These are phyloP conservation scores for Zygosaccharomyces lentus DNA, from an alignment of 805 yeast genomes.

Conservation along the genomic window DNA sequence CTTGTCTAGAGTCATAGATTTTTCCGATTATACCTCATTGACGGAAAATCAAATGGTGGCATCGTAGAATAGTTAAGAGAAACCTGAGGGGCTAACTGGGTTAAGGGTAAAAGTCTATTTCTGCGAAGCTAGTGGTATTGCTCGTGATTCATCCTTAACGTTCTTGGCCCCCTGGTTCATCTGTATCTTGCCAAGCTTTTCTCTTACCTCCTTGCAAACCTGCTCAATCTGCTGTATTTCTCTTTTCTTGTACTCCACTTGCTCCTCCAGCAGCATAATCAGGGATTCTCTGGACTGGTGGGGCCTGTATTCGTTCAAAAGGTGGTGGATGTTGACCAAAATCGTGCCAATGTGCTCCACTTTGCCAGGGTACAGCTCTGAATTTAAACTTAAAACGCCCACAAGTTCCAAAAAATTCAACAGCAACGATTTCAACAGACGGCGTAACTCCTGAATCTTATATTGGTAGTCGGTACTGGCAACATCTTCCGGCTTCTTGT, in stretches of 20 bases:
- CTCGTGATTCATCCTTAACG: too few relatives aligned
- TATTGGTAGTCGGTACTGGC: conserved; percentile 39
- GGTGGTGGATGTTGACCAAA: conserved; percentile 84
- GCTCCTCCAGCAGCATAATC: conserved; percentile 66
- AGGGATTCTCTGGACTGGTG: conserved; percentile 92
- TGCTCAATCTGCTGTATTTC: conserved; percentile 46
- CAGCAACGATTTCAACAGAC: conserved; percentile 70
- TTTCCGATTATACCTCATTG: neutral
- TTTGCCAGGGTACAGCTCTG: conserved; percentile 56
- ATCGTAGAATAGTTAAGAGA: neutral
- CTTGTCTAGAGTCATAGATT: neutral
- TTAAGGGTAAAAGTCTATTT: too few relatives aligned
- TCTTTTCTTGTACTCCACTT: conserved; percentile 56
- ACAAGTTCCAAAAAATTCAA: conserved; percentile 78
- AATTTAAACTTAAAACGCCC: conserved; percentile 71
- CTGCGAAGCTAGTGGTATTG: too few relatives aligned
- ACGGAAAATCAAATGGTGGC: neutral
- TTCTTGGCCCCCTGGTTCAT: neutral
- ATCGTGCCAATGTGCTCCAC: conserved; percentile 77
- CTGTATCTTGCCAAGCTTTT: conserved; percentile 35
- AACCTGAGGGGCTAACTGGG: neutral
- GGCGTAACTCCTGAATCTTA: conserved; percentile 69
- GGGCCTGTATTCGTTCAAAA: conserved; percentile 87
- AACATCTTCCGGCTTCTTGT: conserved; percentile 34
- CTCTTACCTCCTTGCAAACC: conserved; percentile 41